A percentile compares a stretch with the other conserved stretches of the same genome.
These are phyloP conservation scores for Leptomonas seymouri DNA, from an alignment of 208 protist species.

Conservation along the genomic window DNA sequence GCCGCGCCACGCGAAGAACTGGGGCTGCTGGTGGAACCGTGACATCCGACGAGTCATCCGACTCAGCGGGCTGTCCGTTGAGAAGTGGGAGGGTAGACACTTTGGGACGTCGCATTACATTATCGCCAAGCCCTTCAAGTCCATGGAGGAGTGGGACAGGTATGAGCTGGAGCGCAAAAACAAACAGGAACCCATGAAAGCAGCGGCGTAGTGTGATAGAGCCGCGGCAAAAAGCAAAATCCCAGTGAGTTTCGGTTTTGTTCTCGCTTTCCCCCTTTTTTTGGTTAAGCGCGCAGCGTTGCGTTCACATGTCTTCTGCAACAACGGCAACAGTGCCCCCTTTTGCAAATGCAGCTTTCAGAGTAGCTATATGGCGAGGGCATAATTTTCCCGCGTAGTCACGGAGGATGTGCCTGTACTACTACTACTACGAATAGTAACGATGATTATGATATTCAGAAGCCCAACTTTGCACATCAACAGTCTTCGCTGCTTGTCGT, in stretches of 20 bases:
- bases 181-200: constrained; percentile 13
- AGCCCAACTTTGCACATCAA: too few relatives aligned
- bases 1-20: constrained; percentile 77
- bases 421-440: too few relatives aligned
- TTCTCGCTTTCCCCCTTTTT: background rate
- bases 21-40: constrained; percentile 92
- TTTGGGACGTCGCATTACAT: constrained; percentile 91
- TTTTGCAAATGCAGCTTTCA: background rate
- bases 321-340: background rate
- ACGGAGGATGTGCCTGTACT: too few relatives aligned
- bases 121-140: constrained; percentile 81
- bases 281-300: background rate
- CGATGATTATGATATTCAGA: too few relatives aligned
- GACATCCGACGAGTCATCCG: constrained; percentile 79
- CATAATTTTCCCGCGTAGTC: too few relatives aligned
- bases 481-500: too few relatives aligned
- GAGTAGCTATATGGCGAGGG: too few relatives aligned
- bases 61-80: constrained; percentile 64
- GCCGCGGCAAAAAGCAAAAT: background rate
- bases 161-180: constrained; percentile 29
- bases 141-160: constrained; percentile 71
- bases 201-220: background rate
- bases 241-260: background rate
- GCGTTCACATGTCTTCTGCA: background rate
- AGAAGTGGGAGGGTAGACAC: constrained; percentile 75